Base-by-base conservation (phyloP, 208 protist genomes). In the Leishmania tropica region DNA sequence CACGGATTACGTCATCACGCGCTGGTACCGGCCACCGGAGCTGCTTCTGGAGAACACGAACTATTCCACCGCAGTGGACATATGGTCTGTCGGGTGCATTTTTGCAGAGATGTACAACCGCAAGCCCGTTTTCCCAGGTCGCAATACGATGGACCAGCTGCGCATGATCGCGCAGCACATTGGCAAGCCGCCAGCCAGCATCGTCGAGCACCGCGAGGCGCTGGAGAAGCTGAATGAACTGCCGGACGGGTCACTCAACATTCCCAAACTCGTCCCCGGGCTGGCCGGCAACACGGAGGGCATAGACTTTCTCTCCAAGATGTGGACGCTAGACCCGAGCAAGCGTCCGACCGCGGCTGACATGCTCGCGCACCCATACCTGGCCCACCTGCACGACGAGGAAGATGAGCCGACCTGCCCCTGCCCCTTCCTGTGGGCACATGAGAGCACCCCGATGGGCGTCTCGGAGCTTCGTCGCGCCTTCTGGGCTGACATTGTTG, bases 51-150 rank as follows among this genome's bases (percentile, higher is more conserved):
- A 97, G 79, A 92, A 92, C 75, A 92, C 86, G 19, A 88, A 92
- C 82, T 99, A 99, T 87, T 95, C 89, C 35, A 90, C 89, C 3
- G 90, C 89, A 0, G 91, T 99, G 17, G 97, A 99, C 81, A 94
- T 99, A 31, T 99, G 97, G 96, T 96, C 92, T n/a, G 93, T 98
- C 15, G 97, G 97, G 47, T 98, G 96, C 86, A 98, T 99, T 81
- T 98, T 98, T 86, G 97, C 98, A 21, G 99, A 99, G 92, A 98
- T 99, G 92, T 95, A 97, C 88, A 95, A 95, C 51, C 95, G 93
- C 73, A 94, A 90, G 58, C 96, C 97, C 2, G 80, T 98, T 40
- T 93, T 99, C 56, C 96, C 93, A 8, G 97, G 97, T 7, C 87
- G 92, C 31, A 96, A 93, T 75, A 98, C 97, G 75, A 92, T 98